Conservation (phyloP, 163 green algal genomes). For the Chlorella variabilis region DNA sequence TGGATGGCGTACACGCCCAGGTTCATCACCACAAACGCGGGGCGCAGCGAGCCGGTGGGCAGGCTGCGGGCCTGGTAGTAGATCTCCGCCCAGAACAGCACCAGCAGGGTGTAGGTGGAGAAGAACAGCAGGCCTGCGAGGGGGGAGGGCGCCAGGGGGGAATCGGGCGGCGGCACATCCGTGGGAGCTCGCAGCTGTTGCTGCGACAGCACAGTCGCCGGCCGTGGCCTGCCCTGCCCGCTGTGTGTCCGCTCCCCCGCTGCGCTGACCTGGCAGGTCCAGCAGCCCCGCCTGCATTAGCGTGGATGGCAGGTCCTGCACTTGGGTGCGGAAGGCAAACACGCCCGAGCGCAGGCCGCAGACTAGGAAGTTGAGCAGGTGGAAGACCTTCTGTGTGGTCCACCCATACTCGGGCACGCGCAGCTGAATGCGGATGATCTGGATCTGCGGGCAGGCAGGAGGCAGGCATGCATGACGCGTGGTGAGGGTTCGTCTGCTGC, state of each 20-base stretch:
- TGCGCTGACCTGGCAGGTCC: slow-evolving; percentile 78
- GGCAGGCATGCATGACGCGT: neutral
- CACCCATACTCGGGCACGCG: slow-evolving; percentile 97
- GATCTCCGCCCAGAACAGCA: slow-evolving; percentile 99
- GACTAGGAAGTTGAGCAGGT: slow-evolving; percentile 95
- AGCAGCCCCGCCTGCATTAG: slow-evolving; percentile 79
- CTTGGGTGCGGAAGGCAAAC: slow-evolving; percentile 79
- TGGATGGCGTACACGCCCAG: slow-evolving; percentile 86
- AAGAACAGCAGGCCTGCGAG: slow-evolving; percentile 94
- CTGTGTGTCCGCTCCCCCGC: neutral
- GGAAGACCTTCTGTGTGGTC: slow-evolving; percentile 99
- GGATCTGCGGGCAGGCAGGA: slow-evolving; percentile 42
- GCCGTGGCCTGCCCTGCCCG: no score
- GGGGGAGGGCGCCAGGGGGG: neutral
- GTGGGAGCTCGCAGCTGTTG: neutral
- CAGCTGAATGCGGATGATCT: slow-evolving; percentile 94
- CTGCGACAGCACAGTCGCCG: no score
- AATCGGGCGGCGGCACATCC: neutral
- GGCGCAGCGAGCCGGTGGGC: slow-evolving; percentile 82
- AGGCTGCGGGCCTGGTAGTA: slow-evolving; percentile 94
- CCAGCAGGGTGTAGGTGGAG: slow-evolving; percentile 97
- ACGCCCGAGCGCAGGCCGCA: slow-evolving; percentile 77
- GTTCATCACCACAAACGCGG: slow-evolving; percentile 92
- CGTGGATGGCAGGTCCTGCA: slow-evolving; percentile 55
- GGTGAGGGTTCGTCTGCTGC: neutral